Evolutionary conservation across 176 grass and related monocot genomes (phyloP).

Genomic region (Paspalum notatum): DNA sequence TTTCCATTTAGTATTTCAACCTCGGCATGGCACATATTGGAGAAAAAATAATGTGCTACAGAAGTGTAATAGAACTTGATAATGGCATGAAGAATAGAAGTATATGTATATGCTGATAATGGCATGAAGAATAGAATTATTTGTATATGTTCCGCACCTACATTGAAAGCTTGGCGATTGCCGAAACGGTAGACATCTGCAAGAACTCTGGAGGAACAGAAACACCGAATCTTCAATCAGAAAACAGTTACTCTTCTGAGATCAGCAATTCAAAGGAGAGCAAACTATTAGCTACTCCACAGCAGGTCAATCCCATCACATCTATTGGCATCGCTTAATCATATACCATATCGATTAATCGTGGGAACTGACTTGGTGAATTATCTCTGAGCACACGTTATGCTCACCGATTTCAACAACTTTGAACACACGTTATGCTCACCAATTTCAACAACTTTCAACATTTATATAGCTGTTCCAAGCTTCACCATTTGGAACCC

Average conservation of each 20-base stretch:
- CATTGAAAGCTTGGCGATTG: conserved; percentile 87
- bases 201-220: conserved; percentile 69
- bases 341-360: neutral
- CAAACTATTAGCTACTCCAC: neutral
- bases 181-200: conserved; percentile 82
- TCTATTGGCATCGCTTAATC: no score
- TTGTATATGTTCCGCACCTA: conserved; percentile 66
- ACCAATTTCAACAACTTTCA: neutral
- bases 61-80: conserved; percentile 18
- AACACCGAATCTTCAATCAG: neutral
- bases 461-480: neutral
- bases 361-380: neutral
- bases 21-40: neutral
- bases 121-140: conserved; percentile 20
- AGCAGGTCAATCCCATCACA: neutral
- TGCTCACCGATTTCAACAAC: neutral
- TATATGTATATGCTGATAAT: conserved; percentile 39
- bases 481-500: neutral
- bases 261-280: neutral
- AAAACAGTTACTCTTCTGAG: neutral
- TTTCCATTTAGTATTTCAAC: conserved; percentile 19
- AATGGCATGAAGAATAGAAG: conserved; percentile 17
- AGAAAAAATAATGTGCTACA: conserved; percentile 6
- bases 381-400: neutral
- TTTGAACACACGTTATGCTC: neutral